Evolutionary conservation across 2,329 filamentous ascomycete genomes (phyloP), one percentile per base, ranked within the genome.

Genomic region (Alternaria brassicicola): DNA sequence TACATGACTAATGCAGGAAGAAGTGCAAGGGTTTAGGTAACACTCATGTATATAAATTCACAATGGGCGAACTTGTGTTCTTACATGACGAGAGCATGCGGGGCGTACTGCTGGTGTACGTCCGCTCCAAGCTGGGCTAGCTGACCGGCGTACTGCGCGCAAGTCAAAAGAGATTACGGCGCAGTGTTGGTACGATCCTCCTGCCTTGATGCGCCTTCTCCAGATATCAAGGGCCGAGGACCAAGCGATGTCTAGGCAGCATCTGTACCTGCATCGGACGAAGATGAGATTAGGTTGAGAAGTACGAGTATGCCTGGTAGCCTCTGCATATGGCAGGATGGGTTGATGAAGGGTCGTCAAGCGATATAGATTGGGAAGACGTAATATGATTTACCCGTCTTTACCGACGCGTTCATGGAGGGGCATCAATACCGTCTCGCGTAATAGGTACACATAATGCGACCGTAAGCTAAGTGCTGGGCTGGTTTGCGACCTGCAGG

Each of bases 251-350:
- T 8, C 19, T 38, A 19, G 49, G 21, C 28, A 46, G 39, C 36
- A 50, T 30, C 36, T 52, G 63, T 65, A 65, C 63, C 63, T 63
- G 63, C 63, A 61, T 63, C 41, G 35, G 49, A 31, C 49, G 54
- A 51, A 57, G 51, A 42, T 30, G 46, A 53, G 23, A 35, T 45
- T 54, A 56, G 31, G 57, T 63, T 55, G 51, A 41, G 39, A 52
- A 35, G 36, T 35, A 55, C 26, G 51, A 49, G 47, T 9, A 36
- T 39, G 19, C 54, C 28, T 48, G 52, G 48, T 48, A 30, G 31
- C 58, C 61, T 59, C 61, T 62, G 61, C 59, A 58, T 53, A 39
- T 36, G 38, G 52, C 50, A 62, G 55, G 23, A 53, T 50, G 50
- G 28, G 28, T 46, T 33, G 26, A 46, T 46, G 17, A 21, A 23